Base-by-base conservation (phyloP, 345 rosid genomes). In the Linum trigynum region DNA sequence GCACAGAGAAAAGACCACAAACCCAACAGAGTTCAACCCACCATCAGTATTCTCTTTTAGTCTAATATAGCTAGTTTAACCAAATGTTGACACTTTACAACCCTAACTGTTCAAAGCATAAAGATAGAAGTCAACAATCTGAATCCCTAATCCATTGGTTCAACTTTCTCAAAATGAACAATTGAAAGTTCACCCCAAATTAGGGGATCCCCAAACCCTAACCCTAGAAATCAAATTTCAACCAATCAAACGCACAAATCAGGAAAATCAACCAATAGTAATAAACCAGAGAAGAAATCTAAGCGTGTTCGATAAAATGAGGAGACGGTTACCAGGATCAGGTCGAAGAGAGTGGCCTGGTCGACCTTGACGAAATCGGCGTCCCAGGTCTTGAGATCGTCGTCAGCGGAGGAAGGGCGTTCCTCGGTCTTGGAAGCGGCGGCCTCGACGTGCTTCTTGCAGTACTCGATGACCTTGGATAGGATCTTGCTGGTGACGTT, bases 341-440 rank as follows among this genome's bases (percentile, higher is more conserved):
- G 78, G 55, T 70, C 78, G 41, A 75, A 75, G 36, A 75, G 65
- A 6, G 74, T 66, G 23, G 61, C 57, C 66, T 66, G 74, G 14
- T 75, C 78, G 42, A 75, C 78, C 55, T 63, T 75, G 39, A 75
- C 78, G 39, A 75, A 75, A 39, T 75, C 78, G 3, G 65, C 65
- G 17, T 70, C 74, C 78, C 74, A 75, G 38, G 0, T 3, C 63
- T 75, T 75, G 23, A 75, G 58, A 0, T 61, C 70, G 2, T 51
- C 74, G 55, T 70, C 69, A 3, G 48, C 61, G 37, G 9, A 2
- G 61, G 5, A 12, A 53, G 16, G 7, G 39, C 10, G 36, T 6
- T 15, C 38, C 40, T 48, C 43, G 55, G 39, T 64, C 1, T 59
- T 61, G 3, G 65, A 38, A 39, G 71, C 45, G 38, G 65, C 35